These are phyloP conservation scores for Sugiyamaella xylanicola DNA, from an alignment of 1,139 yeast species.

Conservation along the genomic window DNA sequence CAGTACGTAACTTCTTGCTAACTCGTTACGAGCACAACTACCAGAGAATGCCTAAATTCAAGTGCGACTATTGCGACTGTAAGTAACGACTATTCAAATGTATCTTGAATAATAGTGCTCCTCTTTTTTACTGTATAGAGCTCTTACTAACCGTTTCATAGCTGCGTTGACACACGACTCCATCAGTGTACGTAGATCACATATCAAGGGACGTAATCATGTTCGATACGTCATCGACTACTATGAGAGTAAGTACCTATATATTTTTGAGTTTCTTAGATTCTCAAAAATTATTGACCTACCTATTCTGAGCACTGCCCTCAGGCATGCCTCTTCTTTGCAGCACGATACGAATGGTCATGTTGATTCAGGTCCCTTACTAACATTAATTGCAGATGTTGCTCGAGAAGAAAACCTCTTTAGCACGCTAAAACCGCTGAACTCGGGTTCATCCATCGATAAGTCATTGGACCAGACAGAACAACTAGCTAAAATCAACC, in stretches of 20 bases:
- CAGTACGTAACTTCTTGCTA: too few species aligned
- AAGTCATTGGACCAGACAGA: conserved; percentile 28
- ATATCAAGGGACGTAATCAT: conserved; percentile 79
- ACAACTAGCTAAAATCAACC: conserved; percentile 25
- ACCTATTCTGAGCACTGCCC: too few species aligned
- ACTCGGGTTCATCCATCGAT: not conserved
- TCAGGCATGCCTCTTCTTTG: too few species aligned
- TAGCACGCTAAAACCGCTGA: not conserved
- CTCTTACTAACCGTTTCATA: conserved; percentile 8
- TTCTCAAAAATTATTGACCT: too few species aligned
- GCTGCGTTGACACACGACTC: conserved; percentile 87
- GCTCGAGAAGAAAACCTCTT: conserved; percentile 23
- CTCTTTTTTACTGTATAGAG: conserved; percentile 5
- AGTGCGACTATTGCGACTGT: conserved; percentile 81
- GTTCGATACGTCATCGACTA: conserved; percentile 73
- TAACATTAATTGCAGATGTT: conserved; percentile 14
- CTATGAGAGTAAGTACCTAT: conserved; percentile 52
- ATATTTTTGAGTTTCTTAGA: too few species aligned
- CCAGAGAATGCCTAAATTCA: conserved; percentile 19
- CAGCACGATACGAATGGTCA: too few species aligned
- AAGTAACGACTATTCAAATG: too few species aligned
- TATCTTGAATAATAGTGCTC: too few species aligned
- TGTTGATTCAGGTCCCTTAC: too few species aligned
- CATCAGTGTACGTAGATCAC: conserved; percentile 81
- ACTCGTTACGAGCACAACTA: too few species aligned